A percentile compares a stretch with the other conserved stretches of the same genome.
Conservation (phyloP, 1,139 yeast genomes). For the Petasospora rhodanensis region DNA sequence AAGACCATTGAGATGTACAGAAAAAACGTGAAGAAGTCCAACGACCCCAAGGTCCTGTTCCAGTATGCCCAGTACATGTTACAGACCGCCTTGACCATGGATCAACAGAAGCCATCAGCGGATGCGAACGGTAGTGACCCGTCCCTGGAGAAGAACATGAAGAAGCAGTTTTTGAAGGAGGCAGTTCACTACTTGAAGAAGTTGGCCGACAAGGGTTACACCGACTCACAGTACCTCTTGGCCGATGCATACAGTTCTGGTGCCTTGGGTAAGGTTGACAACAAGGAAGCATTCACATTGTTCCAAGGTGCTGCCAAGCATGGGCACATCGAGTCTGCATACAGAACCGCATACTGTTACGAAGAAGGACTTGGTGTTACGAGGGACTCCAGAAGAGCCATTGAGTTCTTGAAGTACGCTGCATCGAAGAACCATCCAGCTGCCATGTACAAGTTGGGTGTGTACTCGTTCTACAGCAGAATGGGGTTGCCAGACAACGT, state of each 20-base stretch:
- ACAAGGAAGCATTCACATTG: constrained; percentile 66
- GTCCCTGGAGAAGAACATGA: constrained; percentile 22
- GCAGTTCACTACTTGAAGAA: constrained; percentile 67
- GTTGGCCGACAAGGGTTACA: constrained; percentile 74
- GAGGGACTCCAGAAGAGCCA: constrained; percentile 80
- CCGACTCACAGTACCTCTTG: constrained; percentile 85
- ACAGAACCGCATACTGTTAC: constrained; percentile 84
- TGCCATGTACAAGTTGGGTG: constrained; percentile 89
- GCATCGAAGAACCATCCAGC: constrained; percentile 92
- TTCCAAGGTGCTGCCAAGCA: constrained; percentile 92
- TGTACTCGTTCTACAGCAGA: constrained; percentile 76
- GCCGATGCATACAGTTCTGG: constrained; percentile 89
- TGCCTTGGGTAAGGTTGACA: constrained; percentile 78
- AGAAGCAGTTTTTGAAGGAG: constrained; percentile 61
- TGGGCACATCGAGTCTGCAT: constrained; percentile 88
- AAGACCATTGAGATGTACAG: constrained; percentile 86
- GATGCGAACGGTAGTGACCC: neutral
- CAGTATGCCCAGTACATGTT: constrained; percentile 90
- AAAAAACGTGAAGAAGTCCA: constrained; percentile 76
- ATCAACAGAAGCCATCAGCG: constrained; percentile 20
- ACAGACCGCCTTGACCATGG: constrained; percentile 71
- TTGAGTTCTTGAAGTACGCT: constrained; percentile 80
- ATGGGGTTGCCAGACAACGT: constrained; percentile 75
- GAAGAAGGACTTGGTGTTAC: constrained; percentile 94
- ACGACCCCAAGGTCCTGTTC: constrained; percentile 80